Conservation (phyloP, 176 grass and related monocot genomes). For the Phoenix roebelenii region DNA sequence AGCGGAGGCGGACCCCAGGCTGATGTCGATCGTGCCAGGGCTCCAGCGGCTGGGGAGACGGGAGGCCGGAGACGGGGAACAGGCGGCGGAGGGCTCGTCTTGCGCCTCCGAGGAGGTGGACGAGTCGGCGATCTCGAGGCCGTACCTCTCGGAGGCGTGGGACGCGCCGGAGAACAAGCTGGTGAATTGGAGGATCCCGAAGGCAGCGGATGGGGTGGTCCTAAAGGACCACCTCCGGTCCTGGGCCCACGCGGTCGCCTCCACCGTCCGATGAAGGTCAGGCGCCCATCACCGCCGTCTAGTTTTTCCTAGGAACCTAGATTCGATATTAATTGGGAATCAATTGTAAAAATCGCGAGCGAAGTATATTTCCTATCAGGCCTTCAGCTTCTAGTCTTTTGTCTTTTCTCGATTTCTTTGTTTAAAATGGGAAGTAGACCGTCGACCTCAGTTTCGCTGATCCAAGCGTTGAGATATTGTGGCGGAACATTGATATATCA, state of each 20-base stretch:
- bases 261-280: constrained; percentile 42
- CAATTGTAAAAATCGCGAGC: no score
- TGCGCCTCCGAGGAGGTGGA: no score
- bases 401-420: no score
- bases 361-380: no score
- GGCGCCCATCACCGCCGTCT: no score
- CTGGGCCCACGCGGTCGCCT: constrained; percentile 91
- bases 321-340: no score
- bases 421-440: no score
- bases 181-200: constrained; percentile 42
- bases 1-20: constrained; percentile 33
- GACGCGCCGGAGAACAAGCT: constrained; percentile 16
- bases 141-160: constrained; percentile 96
- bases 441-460: no score
- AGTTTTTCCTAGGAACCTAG: no score
- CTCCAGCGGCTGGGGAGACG: constrained; percentile 18
- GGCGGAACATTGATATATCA: no score
- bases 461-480: no score
- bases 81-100: neutral
- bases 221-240: constrained; percentile 65
- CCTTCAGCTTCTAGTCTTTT: no score
- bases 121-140: constrained; percentile 15
- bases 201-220: constrained; percentile 20
- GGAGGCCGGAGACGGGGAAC: neutral
- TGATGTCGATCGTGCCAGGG: constrained; percentile 68